Evolutionary conservation across 495 filamentous ascomycete species (phyloP).

Genomic region (Parachaetomium inaequale): DNA sequence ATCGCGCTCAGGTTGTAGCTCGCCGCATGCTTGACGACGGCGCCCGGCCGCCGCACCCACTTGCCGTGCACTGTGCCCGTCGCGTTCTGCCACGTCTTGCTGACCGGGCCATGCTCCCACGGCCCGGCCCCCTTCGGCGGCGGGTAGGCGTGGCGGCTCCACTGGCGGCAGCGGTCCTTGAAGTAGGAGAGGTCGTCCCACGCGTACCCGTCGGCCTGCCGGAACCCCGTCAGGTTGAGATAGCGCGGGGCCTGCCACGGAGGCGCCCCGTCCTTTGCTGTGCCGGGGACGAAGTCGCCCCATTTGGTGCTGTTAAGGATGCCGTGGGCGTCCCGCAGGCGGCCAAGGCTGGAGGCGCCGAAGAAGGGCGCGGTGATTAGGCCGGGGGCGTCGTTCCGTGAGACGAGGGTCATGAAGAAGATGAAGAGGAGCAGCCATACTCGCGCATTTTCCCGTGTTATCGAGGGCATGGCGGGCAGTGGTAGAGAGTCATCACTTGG

Average conservation of each 20-base stretch:
- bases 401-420: conserved; percentile 42
- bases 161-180: conserved; percentile 41
- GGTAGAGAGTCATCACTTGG: background rate
- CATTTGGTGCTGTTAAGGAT: conserved; percentile 70
- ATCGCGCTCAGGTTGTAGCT: conserved; percentile 49
- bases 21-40: conserved; percentile 31
- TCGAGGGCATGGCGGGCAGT: conserved; percentile 32
- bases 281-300: conserved; percentile 63
- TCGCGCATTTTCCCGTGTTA: conserved; percentile 40
- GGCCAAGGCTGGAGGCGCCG: conserved; percentile 38
- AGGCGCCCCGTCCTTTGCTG: conserved; percentile 24
- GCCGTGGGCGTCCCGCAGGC: conserved; percentile 56
- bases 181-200: conserved; percentile 62
- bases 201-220: conserved; percentile 66
- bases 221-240: conserved; percentile 74
- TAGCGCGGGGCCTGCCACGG: conserved; percentile 45
- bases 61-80: conserved; percentile 71
- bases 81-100: conserved; percentile 70
- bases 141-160: conserved; percentile 41
- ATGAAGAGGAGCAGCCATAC: conserved; percentile 42
- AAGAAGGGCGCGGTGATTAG: conserved; percentile 40
- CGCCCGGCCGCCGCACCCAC: conserved; percentile 62
- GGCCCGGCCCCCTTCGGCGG: conserved; percentile 26
- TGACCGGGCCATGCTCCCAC: conserved; percentile 40
- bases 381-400: conserved; percentile 38